Base-by-base conservation (phyloP, 768 basidiomycete genomes). In the Podaxis rugospora region DNA sequence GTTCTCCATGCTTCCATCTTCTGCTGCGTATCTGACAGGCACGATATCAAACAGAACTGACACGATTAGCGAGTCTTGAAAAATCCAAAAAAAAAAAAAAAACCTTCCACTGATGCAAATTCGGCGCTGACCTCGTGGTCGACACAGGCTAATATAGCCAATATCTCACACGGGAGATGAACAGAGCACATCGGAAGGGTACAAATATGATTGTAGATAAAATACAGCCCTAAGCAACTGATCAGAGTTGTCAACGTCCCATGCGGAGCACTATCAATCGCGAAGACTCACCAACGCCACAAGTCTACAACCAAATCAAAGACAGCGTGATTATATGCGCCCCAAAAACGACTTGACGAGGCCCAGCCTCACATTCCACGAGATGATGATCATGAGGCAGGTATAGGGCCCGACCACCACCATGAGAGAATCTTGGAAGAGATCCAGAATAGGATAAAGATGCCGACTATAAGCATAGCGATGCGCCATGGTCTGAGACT, bases 401-500 rank as follows among this genome's bases (percentile, higher is more conserved):
- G 50, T 14, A 53, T 50, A 25, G 63, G 63, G 21, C 16, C 32
- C 5, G 61, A 47, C 68, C 70, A 72, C 83, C 84, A 85, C 75
- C 80, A 80, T n/a, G 73, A 70, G 52, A 77, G 74, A 13, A 84
- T 64, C 70, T 79, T 84, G 68, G 78, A 80, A 10, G 77, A 50
- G 3, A 90, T 53, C 85, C 85, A 88, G 21, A 90, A 71, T 0
- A 71, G 66, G 44, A 92, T 60, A 65, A 90, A 81, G 1, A 78
- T 70, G 0, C 71, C 76, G 13, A 88, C 83, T 35, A 88, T 76
- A 50, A 85, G 80, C 59, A 84, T 71, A 11, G 87, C 89, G 46
- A 90, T 82, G 32, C 88, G 79, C 75, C 83, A 88, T 44, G 87
- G 85, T 70, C 85, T 88, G 44, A 90, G 75, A 11, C 87, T 82